Conservation (phyloP, 441 rosid genomes). For the Populus trichocarpa region DNA sequence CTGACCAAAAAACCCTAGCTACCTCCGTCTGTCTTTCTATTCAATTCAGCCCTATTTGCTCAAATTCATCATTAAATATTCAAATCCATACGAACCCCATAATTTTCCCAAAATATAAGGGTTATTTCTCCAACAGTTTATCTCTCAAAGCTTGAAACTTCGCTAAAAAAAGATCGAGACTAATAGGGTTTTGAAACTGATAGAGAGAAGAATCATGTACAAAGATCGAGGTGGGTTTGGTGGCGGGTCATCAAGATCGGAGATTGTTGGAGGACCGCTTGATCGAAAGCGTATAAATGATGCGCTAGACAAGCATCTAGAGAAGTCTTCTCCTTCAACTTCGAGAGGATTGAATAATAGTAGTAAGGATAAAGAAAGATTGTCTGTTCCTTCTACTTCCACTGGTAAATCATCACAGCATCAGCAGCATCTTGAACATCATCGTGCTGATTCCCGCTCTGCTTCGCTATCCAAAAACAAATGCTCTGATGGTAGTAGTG, state of each 20-base stretch:
- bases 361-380: conserved; percentile 50
- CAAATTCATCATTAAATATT: not conserved
- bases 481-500: conserved; percentile 56
- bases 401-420: conserved; percentile 41
- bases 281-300: conserved; percentile 83
- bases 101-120: conserved; percentile 19
- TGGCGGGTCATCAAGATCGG: conserved; percentile 62
- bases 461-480: conserved; percentile 51
- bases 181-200: not conserved
- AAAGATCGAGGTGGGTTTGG: conserved; percentile 53
- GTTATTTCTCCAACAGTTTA: conserved; percentile 14
- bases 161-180: not conserved
- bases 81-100: not conserved
- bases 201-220: conserved; percentile 41
- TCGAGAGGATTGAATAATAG: conserved; percentile 41
- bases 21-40: conserved; percentile 23
- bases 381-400: conserved; percentile 65
- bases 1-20: conserved; percentile 35
- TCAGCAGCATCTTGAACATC: conserved; percentile 46
- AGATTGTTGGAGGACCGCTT: conserved; percentile 50
- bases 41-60: not conserved
- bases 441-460: conserved; percentile 44
- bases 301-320: conserved; percentile 80
- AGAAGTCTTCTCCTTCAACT: conserved; percentile 83
- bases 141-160: conserved; percentile 16